These are phyloP conservation scores for Penicillium mononematosum DNA, from an alignment of 495 filamentous ascomycete genomes.

Conservation along the genomic window DNA sequence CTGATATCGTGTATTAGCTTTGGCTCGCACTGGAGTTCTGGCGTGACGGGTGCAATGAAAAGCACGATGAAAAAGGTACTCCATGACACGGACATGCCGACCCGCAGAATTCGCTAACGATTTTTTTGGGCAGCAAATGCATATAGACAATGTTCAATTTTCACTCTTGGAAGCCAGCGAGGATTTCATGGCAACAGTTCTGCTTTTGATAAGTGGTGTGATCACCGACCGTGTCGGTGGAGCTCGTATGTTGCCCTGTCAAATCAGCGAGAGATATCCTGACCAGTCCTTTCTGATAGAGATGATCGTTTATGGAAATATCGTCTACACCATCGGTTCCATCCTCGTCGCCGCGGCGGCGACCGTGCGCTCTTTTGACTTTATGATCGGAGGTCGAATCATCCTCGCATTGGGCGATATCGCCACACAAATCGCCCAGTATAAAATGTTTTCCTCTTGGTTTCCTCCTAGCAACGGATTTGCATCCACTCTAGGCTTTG, in stretches of 20 bases:
- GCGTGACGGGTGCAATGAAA: constrained; percentile 47
- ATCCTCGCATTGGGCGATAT: constrained; percentile 46
- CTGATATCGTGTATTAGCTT: constrained; percentile 46
- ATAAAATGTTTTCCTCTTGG: constrained; percentile 53
- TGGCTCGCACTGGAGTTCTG: constrained; percentile 43
- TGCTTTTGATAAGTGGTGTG: constrained; percentile 44
- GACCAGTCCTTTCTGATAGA: constrained; percentile 17
- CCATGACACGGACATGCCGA: neutral
- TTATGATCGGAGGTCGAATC: constrained; percentile 46
- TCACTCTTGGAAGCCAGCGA: constrained; percentile 46
- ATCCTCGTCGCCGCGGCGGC: constrained; percentile 46
- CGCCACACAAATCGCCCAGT: constrained; percentile 47
- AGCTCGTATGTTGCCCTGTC: constrained; percentile 29
- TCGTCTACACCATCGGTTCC: constrained; percentile 46
- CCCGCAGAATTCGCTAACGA: neutral
- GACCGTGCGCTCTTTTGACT: constrained; percentile 41
- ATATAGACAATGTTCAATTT: constrained; percentile 44
- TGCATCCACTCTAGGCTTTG: constrained; percentile 42
- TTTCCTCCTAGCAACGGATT: constrained; percentile 48
- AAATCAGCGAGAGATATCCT: neutral
- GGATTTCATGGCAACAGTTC: constrained; percentile 46
- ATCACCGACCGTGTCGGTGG: constrained; percentile 47
- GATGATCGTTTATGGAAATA: constrained; percentile 48
- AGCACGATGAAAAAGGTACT: constrained; percentile 45
- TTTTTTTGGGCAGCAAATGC: constrained; percentile 29